Percentiles rank a stretch among this genome's conserved stretches.
These are phyloP conservation scores for Pilobolus umbonatus DNA, from an alignment of 192 early-diverging fungal genomes.

Conservation along the genomic window DNA sequence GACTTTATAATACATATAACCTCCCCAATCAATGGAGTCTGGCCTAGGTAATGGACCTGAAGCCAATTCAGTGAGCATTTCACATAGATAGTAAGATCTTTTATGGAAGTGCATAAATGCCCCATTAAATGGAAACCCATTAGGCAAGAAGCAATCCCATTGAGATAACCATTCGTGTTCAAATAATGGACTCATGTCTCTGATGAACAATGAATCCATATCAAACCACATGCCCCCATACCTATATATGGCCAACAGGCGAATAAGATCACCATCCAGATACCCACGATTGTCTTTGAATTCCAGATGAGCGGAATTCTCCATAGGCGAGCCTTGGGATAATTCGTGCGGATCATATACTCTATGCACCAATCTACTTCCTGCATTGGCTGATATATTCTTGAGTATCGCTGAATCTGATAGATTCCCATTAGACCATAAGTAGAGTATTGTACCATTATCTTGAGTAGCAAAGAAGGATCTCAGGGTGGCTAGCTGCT, in stretches of 20 bases:
- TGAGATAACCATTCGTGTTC: slow-evolving; percentile 42
- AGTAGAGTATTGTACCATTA: slow-evolving; percentile 28
- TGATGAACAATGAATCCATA: slow-evolving; percentile 41
- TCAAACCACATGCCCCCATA: slow-evolving; percentile 49
- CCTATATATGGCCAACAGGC: slow-evolving; percentile 36
- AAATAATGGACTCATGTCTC: slow-evolving; percentile 36
- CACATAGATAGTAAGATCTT: slow-evolving; percentile 42
- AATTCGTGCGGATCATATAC: slow-evolving; percentile 24
- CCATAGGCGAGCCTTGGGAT: slow-evolving; percentile 29
- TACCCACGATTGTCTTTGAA: slow-evolving; percentile 36
- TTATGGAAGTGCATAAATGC: slow-evolving; percentile 41
- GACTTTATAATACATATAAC: slow-evolving; percentile 35
- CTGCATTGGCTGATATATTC: slow-evolving; percentile 22
- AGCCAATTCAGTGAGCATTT: slow-evolving; percentile 36
- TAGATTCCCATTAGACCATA: slow-evolving; percentile 43
- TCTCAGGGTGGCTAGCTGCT: slow-evolving; percentile 36
- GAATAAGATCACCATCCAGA: slow-evolving; percentile 40
- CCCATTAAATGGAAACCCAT: slow-evolving; percentile 38
- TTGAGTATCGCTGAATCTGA: slow-evolving; percentile 13
- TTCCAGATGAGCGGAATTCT: slow-evolving; percentile 28
- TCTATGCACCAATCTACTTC: slow-evolving; percentile 19
- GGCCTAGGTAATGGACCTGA: slow-evolving; percentile 32
- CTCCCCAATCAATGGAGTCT: slow-evolving; percentile 39
- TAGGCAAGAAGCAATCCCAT: slow-evolving; percentile 44
- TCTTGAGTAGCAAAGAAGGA: slow-evolving; percentile 43